A percentile compares a stretch with the other conserved stretches of the same genome.
Conservation (phyloP, 805 yeast genomes). For the Wickerhamiella dianesei region DNA sequence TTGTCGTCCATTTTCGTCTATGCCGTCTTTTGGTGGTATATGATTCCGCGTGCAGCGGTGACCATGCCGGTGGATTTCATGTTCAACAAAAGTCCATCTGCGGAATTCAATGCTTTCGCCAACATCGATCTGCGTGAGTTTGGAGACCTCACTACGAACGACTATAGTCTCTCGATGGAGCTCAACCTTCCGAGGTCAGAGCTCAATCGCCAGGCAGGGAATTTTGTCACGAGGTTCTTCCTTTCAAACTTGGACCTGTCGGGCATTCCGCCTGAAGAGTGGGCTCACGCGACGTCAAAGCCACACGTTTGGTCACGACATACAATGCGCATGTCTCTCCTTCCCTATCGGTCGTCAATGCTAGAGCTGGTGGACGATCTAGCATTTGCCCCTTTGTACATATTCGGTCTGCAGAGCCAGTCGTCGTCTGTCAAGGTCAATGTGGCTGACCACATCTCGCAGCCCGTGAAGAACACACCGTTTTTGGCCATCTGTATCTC, state of each 20-base stretch:
- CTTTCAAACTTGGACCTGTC: not conserved
- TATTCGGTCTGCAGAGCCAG: conserved; percentile 20
- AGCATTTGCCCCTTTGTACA: conserved; percentile 21
- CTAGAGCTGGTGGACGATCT: conserved; percentile 21
- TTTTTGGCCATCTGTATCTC: conserved; percentile 8
- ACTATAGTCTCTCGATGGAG: conserved; percentile 20
- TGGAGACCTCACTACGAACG: conserved; percentile 8
- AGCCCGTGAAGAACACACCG: conserved; percentile 3
- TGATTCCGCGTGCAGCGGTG: conserved; percentile 11
- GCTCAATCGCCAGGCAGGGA: conserved; percentile 22
- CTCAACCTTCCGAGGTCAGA: conserved; percentile 23
- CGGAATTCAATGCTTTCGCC: conserved; percentile 6
- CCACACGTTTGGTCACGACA: no score
- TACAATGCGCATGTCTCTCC: conserved; percentile 22
- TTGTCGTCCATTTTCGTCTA: conserved; percentile 1
- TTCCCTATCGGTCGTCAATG: conserved; percentile 22
- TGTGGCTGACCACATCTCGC: conserved; percentile 13
- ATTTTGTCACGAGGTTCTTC: conserved; percentile 14
- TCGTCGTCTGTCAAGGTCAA: conserved; percentile 16
- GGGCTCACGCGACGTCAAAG: no score
- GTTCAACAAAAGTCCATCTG: conserved; percentile 3
- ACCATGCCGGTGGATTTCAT: conserved; percentile 14
- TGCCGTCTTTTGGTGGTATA: conserved; percentile 6
- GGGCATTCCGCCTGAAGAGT: not conserved
- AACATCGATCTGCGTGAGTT: conserved; percentile 1